Evolutionary conservation across 805 yeast genomes (phyloP).

Genomic region (Saturnispora sanitii): DNA sequence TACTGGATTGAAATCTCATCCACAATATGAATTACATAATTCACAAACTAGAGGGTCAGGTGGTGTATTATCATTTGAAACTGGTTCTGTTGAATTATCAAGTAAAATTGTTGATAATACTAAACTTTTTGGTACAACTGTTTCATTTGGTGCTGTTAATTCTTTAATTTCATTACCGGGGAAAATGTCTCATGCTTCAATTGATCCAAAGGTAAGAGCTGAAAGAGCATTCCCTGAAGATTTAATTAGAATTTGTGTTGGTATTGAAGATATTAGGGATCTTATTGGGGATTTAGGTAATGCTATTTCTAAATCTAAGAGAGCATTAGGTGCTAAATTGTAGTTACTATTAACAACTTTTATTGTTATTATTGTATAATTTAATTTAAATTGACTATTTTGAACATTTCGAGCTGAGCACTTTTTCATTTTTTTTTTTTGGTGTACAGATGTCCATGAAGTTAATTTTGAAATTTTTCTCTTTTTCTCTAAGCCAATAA

Average conservation of each 20-base stretch:
- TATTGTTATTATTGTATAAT: background rate
- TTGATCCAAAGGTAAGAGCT: slow-evolving; percentile 75
- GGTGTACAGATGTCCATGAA: slow-evolving; percentile 2
- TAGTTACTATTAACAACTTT: background rate
- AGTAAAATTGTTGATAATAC: slow-evolving; percentile 69
- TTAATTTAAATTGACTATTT: background rate
- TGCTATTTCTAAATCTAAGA: slow-evolving; percentile 59
- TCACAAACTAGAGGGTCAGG: slow-evolving; percentile 79
- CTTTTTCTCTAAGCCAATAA: no score
- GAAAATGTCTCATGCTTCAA: slow-evolving; percentile 94
- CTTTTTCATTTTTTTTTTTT: background rate
- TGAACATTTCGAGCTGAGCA: background rate
- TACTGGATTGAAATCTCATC: slow-evolving; percentile 77
- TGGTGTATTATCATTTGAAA: slow-evolving; percentile 81
- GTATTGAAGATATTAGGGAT: slow-evolving; percentile 78
- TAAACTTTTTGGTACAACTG: slow-evolving; percentile 77
- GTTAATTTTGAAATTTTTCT: no score
- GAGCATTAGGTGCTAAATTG: slow-evolving; percentile 10
- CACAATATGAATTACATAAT: slow-evolving; percentile 70
- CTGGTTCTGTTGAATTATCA: slow-evolving; percentile 59
- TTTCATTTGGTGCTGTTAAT: slow-evolving; percentile 90
- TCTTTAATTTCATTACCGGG: slow-evolving; percentile 91
- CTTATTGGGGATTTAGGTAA: slow-evolving; percentile 68
- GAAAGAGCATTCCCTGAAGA: slow-evolving; percentile 92
- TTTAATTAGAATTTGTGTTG: slow-evolving; percentile 79